These are phyloP conservation scores for Trichoderma sp. DNA, from an alignment of 2,329 filamentous ascomycete genomes.

Conservation along the genomic window DNA sequence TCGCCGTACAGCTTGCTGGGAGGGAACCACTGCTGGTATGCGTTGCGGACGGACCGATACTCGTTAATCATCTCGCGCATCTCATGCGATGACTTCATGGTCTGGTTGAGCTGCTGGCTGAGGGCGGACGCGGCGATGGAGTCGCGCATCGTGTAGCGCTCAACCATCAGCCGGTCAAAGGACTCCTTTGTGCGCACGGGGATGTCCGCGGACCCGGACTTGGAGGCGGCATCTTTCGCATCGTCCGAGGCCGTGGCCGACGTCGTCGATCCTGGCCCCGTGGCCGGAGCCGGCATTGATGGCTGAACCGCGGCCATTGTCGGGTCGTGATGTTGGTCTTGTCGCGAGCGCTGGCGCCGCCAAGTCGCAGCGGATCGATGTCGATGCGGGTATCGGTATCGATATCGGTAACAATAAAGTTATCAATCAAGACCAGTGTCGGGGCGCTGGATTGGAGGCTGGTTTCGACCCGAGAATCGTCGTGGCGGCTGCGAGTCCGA, in stretches of 20 bases:
- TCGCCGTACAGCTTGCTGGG: slow-evolving; percentile 63
- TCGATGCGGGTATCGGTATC: background rate
- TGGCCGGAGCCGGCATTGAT: slow-evolving; percentile 39
- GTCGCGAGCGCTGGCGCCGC: slow-evolving; percentile 36
- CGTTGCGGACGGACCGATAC: slow-evolving; percentile 62
- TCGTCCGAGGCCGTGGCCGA: slow-evolving; percentile 33
- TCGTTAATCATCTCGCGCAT: slow-evolving; percentile 70
- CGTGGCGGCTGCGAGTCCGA: background rate
- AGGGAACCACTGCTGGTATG: slow-evolving; percentile 58
- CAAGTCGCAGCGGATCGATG: slow-evolving; percentile 35
- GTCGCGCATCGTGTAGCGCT: slow-evolving; percentile 57
- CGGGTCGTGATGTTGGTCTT: slow-evolving; percentile 18
- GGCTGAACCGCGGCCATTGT: slow-evolving; percentile 47
- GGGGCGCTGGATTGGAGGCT: background rate
- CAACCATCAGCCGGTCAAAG: slow-evolving; percentile 55
- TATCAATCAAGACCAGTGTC: background rate
- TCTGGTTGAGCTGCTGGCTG: slow-evolving; percentile 52
- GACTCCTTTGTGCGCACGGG: slow-evolving; percentile 57
- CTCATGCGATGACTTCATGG: slow-evolving; percentile 59
- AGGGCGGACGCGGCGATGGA: slow-evolving; percentile 56
- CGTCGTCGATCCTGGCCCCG: slow-evolving; percentile 36
- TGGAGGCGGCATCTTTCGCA: slow-evolving; percentile 30
- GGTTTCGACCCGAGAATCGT: background rate
- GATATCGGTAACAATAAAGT: background rate
- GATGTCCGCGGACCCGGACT: slow-evolving; percentile 31